Percentiles rank a stretch among this genome's conserved stretches.
These are phyloP conservation scores for Thalassiosira tumida DNA, from an alignment of 352 stramenopile species.

Conservation along the genomic window DNA sequence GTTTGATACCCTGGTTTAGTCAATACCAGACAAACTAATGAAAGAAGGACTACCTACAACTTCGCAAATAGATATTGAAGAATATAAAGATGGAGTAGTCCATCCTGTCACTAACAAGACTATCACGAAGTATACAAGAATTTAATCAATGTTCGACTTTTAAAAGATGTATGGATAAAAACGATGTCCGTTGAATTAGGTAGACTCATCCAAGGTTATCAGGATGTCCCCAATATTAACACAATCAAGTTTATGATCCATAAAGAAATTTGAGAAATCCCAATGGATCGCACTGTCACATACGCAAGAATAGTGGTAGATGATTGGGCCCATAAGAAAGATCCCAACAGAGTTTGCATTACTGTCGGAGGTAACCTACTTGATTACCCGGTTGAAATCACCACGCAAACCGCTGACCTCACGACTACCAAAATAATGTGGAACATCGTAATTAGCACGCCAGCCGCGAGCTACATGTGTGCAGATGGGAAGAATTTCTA, in stretches of 20 bases:
- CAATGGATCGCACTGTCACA: constrained; percentile 41
- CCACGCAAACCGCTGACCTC: constrained; percentile 63
- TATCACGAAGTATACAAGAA: constrained; percentile 53
- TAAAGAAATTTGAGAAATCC: constrained; percentile 60
- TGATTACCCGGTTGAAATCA: constrained; percentile 54
- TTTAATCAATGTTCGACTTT: neutral
- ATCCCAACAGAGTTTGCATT: constrained; percentile 50
- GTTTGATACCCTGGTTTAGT: too few species aligned
- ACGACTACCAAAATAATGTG: constrained; percentile 59
- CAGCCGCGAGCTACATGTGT: constrained; percentile 43
- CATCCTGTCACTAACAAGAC: constrained; percentile 42
- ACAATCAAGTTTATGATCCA: constrained; percentile 58
- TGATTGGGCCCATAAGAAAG: constrained; percentile 44
- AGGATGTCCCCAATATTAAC: constrained; percentile 39
- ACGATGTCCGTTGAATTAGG: too few species aligned
- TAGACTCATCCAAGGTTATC: too few species aligned
- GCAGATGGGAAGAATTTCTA: constrained; percentile 77
- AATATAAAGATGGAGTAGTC: neutral
- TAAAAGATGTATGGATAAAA: too few species aligned
- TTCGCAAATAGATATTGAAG: neutral
- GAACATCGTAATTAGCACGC: constrained; percentile 63
- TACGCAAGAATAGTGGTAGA: constrained; percentile 68
- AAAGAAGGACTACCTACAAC: too few species aligned
- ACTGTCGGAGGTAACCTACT: constrained; percentile 75
- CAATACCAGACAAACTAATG: too few species aligned